These are phyloP conservation scores for Colletotrichum shisoi DNA, from an alignment of 2,329 filamentous ascomycete species.

Conservation along the genomic window DNA sequence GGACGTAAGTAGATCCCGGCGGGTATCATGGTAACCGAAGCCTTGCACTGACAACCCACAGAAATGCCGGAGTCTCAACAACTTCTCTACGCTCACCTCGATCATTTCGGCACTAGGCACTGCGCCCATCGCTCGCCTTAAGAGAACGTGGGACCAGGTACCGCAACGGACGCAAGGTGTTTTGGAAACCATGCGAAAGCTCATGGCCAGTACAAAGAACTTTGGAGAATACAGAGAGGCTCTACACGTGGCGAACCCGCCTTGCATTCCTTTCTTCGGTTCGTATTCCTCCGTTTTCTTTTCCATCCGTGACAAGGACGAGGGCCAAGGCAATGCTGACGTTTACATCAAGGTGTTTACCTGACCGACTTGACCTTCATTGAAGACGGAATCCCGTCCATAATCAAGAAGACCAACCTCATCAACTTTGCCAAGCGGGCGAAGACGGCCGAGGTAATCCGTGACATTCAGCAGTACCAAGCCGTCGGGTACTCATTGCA, in stretches of 20 bases:
- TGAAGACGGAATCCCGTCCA: constrained; percentile 94
- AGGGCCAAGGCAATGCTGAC: constrained; percentile 9
- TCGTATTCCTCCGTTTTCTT: constrained; percentile 46
- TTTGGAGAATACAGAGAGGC: constrained; percentile 96
- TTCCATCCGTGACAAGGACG: not conserved
- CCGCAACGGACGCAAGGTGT: constrained; percentile 81
- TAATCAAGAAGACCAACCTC: constrained; percentile 93
- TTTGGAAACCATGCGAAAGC: constrained; percentile 87
- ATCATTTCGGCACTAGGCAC: constrained; percentile 97
- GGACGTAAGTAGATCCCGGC: constrained; percentile 70
- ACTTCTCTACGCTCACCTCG: constrained; percentile 95
- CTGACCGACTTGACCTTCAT: constrained; percentile 98
- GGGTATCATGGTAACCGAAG: not conserved
- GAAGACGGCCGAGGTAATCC: constrained; percentile 97
- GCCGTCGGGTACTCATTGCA: constrained; percentile 95
- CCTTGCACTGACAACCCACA: constrained; percentile 51
- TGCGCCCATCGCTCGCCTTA: constrained; percentile 91
- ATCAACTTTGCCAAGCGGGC: constrained; percentile 99
- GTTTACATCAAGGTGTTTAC: constrained; percentile 75
- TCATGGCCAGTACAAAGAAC: constrained; percentile 98
- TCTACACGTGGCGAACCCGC: constrained; percentile 89
- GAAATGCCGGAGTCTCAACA: constrained; percentile 95
- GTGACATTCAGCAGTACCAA: constrained; percentile 98
- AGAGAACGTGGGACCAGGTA: constrained; percentile 92
- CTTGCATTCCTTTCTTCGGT: constrained; percentile 99